phyloP scores from a whole-genome alignment of 148 eudicot species.

The Agrostemma githago region DNA sequence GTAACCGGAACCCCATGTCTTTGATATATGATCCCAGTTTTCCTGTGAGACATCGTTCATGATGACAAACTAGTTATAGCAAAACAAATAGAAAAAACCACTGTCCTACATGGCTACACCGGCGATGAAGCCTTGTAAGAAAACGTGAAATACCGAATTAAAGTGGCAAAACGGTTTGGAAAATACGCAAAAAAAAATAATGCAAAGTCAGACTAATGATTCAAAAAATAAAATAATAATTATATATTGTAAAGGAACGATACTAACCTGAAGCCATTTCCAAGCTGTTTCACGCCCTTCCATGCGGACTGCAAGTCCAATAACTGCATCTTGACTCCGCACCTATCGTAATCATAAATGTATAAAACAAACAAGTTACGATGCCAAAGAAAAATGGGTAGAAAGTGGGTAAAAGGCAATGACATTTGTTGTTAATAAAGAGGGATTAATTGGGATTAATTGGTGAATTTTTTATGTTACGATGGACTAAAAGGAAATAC shows the following conservation, averaged over 20 bases:
- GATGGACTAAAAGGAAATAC: too few species aligned
- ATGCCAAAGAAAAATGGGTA: too few species aligned
- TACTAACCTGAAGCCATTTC: constrained; percentile 80
- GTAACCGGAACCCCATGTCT: constrained; percentile 77
- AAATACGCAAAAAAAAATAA: not conserved
- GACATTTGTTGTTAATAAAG: too few species aligned
- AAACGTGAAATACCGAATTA: too few species aligned
- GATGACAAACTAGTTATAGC: not conserved
- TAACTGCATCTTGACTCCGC: constrained; percentile 83
- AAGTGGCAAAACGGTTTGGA: not conserved
- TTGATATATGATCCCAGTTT: constrained; percentile 76
- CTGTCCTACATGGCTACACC: not conserved
- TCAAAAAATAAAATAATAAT: not conserved
- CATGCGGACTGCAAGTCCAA: constrained; percentile 57
- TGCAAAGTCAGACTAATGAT: too few species aligned
- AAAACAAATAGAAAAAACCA: not conserved
- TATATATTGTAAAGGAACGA: not conserved
- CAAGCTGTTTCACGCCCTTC: constrained; percentile 88
- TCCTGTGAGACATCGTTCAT: constrained; percentile 39
- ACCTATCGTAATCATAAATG: constrained; percentile 39
- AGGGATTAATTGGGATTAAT: too few species aligned
- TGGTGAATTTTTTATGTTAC: too few species aligned
- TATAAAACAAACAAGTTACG: not conserved
- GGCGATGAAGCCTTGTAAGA: not conserved
- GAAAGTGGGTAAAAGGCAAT: too few species aligned